Conservation (phyloP, 768 basidiomycete genomes). For the Scleroderma citrinum region DNA sequence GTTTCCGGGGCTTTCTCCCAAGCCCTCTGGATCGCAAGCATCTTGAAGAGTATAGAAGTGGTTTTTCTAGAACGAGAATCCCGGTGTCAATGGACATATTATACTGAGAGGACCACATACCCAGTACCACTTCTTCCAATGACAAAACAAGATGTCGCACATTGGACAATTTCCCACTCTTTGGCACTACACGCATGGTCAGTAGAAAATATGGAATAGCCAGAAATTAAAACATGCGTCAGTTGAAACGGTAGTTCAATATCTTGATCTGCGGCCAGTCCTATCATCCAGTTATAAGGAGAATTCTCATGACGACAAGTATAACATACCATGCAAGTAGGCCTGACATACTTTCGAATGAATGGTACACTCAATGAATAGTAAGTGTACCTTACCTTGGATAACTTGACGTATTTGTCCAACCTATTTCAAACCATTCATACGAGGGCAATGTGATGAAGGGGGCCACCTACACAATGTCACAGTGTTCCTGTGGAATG, state of each 20-base stretch:
- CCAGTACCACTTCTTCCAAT: slow-evolving; percentile 63
- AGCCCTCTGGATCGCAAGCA: slow-evolving; percentile 52
- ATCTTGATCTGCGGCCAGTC: slow-evolving; percentile 12
- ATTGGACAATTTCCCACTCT: slow-evolving; percentile 50
- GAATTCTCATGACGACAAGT: no score
- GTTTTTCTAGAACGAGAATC: slow-evolving; percentile 39
- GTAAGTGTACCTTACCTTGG: neutral
- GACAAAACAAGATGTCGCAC: slow-evolving; percentile 51
- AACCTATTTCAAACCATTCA: neutral
- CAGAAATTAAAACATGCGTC: slow-evolving; percentile 5
- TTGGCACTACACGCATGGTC: slow-evolving; percentile 21
- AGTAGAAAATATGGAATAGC: neutral
- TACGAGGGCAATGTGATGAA: neutral
- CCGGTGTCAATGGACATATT: no score
- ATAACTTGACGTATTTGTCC: slow-evolving; percentile 4
- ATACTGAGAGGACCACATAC: slow-evolving; percentile 31
- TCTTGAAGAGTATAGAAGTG: slow-evolving; percentile 66
- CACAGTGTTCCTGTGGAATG: slow-evolving; percentile 38
- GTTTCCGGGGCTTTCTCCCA: slow-evolving; percentile 35
- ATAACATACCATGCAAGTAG: neutral
- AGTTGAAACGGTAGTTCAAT: slow-evolving; percentile 13
- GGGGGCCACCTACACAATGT: slow-evolving; percentile 38
- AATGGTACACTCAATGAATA: neutral
- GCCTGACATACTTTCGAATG: neutral
- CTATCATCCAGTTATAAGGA: neutral